Base-by-base conservation (phyloP, 176 grass and related monocot genomes). In the Phragmites australis region DNA sequence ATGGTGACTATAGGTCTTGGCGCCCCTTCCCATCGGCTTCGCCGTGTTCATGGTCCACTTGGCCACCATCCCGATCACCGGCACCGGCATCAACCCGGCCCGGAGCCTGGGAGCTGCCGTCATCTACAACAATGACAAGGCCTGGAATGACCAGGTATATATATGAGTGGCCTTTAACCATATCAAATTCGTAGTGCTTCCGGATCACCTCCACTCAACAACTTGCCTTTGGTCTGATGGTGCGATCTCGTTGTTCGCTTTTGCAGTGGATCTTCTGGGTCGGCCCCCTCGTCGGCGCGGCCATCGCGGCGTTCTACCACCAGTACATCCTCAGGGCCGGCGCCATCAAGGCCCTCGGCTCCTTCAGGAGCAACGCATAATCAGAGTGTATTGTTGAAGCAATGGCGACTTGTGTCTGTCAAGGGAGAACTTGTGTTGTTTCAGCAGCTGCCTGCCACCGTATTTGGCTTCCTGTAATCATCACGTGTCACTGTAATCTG, bases 11-110 rank as follows among this genome's bases (percentile, higher is more conserved):
- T 6, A 96, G 93, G 93, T 96, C 1, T 22, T 96, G 87, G 93
- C 93, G 5, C 93, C 93, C 6, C 93, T 96, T 69, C 93, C 93
- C 17, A 96, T 93, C 48, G 93, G 93, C 8, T 96, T 96, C 84
- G 90, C 93, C 41, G 93, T 96, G 57, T 96, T 96, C 90, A 93
- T 93, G 93, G 93, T 96, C 29, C 93, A 96, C 78, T 32, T 92
- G n/a, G 93, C 93, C 17, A 96, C 93, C 63, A 96, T 96, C 78
- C 93, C 93, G 1, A 90, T 96, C 82, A 96, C 93, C 48, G 93
- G 93, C 57, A 96, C 93, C 53, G 93, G 93, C 30, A 96, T 96
- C 82, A 96, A 93, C 79, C 93, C 93, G n/a, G 93, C 93, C 13
- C 77, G 93, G 90, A 92, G 90, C 79, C 40, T 96, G 0, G 93